Conservation (phyloP, 2,329 filamentous ascomycete species). For the Penicillium sp. region DNA sequence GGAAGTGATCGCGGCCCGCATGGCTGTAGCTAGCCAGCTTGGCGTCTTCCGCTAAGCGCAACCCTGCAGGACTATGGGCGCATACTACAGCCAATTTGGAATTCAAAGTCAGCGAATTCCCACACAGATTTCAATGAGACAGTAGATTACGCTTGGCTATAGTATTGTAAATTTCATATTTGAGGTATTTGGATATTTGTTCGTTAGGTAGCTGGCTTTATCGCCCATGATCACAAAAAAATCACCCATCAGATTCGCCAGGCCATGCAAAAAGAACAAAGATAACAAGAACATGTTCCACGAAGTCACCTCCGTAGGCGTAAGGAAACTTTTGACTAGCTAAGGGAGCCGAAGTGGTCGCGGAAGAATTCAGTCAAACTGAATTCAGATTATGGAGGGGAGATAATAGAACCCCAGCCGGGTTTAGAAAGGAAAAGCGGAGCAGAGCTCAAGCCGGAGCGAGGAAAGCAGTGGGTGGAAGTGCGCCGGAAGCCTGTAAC, state of each 20-base stretch:
- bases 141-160: too few relatives aligned
- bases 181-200: not conserved
- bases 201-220: slow-evolving; percentile 1
- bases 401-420: too few relatives aligned
- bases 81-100: too few relatives aligned
- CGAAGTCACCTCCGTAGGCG: slow-evolving; percentile 6
- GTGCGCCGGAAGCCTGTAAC: slow-evolving; percentile 35
- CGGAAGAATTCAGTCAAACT: not conserved
- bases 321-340: slow-evolving; percentile 7
- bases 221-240: slow-evolving; percentile 17
- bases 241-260: slow-evolving; percentile 27
- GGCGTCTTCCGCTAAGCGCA: slow-evolving; percentile 14
- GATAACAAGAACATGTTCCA: slow-evolving; percentile 9
- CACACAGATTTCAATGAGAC: too few relatives aligned
- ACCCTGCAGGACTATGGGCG: not conserved
- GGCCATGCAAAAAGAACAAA: slow-evolving; percentile 29
- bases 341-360: not conserved
- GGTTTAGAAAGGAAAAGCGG: too few relatives aligned
- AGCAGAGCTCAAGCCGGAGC: slow-evolving; percentile 19
- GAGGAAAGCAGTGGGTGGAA: slow-evolving; percentile 52
- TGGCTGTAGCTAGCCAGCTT: slow-evolving; percentile 15
- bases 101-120: too few relatives aligned
- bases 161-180: too few relatives aligned
- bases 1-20: slow-evolving; percentile 14
- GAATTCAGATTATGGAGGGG: too few relatives aligned